These are phyloP conservation scores for Aspergillus jensenii DNA, from an alignment of 2,329 filamentous ascomycete genomes.

Conservation along the genomic window DNA sequence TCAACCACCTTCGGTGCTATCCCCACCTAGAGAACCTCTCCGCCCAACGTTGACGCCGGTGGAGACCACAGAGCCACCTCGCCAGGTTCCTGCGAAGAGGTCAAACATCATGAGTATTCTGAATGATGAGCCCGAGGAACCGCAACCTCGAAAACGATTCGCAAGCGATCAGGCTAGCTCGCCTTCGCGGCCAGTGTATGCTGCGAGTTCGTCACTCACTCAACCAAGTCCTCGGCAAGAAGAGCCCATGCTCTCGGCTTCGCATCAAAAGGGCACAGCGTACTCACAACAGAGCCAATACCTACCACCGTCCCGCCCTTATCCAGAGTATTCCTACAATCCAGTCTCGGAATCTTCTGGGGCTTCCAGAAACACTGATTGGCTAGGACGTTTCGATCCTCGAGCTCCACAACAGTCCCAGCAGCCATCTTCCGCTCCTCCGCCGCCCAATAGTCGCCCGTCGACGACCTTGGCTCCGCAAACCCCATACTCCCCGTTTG, in stretches of 20 bases:
- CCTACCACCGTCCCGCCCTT: conserved; percentile 29
- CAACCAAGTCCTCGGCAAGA: conserved; percentile 27
- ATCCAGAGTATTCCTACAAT: conserved; percentile 35
- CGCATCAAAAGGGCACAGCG: conserved; percentile 25
- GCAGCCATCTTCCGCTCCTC: conserved; percentile 22
- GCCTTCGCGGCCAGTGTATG: conserved; percentile 30
- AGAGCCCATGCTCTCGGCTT: conserved; percentile 20
- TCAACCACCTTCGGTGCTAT: conserved; percentile 31
- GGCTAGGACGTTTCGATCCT: conserved; percentile 45
- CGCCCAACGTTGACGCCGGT: conserved; percentile 34
- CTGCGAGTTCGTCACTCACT: conserved; percentile 21
- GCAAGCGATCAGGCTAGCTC: conserved; percentile 38
- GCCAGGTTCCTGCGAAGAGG: conserved; percentile 47
- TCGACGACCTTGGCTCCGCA: conserved; percentile 24
- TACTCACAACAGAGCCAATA: conserved; percentile 31
- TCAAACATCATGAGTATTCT: conserved; percentile 52
- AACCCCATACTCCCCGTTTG: conserved; percentile 31
- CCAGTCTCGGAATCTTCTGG: conserved; percentile 26
- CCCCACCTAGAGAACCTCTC: conserved; percentile 37
- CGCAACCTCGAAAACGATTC: conserved; percentile 46
- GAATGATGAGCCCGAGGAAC: conserved; percentile 50
- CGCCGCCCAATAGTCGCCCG: conserved; percentile 22
- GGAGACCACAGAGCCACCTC: conserved; percentile 36
- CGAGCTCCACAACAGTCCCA: conserved; percentile 34
- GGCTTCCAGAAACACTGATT: conserved; percentile 36